These are phyloP conservation scores for Trichoderma cornu-damae DNA, from an alignment of 2,329 filamentous ascomycete genomes.

Conservation along the genomic window DNA sequence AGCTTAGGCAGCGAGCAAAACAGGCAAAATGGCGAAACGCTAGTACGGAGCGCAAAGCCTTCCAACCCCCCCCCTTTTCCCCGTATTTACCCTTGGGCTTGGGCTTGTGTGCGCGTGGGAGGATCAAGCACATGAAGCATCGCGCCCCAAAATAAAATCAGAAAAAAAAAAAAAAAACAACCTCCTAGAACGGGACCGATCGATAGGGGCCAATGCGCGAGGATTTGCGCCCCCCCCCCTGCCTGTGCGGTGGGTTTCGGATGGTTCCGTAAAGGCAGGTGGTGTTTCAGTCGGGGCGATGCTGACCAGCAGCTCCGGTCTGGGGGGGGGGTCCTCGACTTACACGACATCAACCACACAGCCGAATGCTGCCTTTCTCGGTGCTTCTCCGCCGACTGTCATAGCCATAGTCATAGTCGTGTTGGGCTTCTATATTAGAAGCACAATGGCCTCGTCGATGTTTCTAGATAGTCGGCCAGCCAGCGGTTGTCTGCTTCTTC, in stretches of 20 bases:
- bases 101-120: neutral
- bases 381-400: neutral
- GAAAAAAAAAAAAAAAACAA: too few species aligned
- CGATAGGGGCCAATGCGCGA: neutral
- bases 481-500: neutral
- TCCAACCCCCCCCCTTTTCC: too few species aligned
- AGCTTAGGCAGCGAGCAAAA: slow-evolving; percentile 2
- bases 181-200: neutral
- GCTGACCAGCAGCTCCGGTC: neutral
- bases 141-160: neutral
- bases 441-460: neutral
- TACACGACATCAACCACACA: neutral
- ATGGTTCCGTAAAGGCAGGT: slow-evolving; percentile 13
- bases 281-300: slow-evolving; percentile 9
- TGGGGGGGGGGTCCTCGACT: neutral
- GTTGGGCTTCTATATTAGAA: neutral
- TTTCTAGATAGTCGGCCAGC: neutral
- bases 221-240: neutral
- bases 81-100: too few species aligned
- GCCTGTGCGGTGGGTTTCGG: slow-evolving; percentile 8
- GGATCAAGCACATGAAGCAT: neutral
- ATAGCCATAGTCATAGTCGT: too few species aligned
- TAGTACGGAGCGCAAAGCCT: neutral
- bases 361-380: neutral
- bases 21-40: neutral